Percentiles rank a stretch among this genome's conserved stretches.
Evolutionary conservation across 257 asterid genomes (phyloP).

Genomic region (Coffea eugenioides): DNA sequence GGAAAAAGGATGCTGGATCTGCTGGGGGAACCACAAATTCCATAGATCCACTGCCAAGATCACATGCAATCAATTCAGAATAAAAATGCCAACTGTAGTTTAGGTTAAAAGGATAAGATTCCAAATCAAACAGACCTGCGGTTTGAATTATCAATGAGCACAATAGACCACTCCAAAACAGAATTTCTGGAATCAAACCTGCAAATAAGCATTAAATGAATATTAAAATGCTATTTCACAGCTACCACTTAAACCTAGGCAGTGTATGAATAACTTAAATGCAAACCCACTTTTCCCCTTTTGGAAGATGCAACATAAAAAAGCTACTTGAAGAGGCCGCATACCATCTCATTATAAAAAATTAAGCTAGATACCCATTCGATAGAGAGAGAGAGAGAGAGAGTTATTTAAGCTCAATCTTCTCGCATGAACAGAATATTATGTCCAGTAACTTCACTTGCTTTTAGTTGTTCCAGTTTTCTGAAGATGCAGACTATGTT

Average conservation of each 20-base stretch:
- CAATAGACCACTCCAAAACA: slow-evolving; percentile 83
- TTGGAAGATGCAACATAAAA: neutral
- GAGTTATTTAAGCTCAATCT: neutral
- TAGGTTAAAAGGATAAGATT: slow-evolving; percentile 7
- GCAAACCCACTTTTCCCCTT: neutral
- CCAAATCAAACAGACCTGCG: slow-evolving; percentile 65
- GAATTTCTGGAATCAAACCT: slow-evolving; percentile 86
- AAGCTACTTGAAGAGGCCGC: neutral
- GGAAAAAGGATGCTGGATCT: slow-evolving; percentile 74
- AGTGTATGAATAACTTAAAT: neutral
- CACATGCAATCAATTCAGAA: slow-evolving; percentile 23
- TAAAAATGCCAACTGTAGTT: slow-evolving; percentile 12
- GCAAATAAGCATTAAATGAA: slow-evolving; percentile 20
- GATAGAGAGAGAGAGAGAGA: neutral
- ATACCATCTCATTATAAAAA: neutral
- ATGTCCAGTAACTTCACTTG: neutral
- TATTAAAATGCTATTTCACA: neutral
- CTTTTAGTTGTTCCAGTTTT: neutral
- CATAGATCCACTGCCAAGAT: slow-evolving; percentile 77
- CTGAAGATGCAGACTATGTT: neutral
- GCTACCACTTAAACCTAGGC: neutral
- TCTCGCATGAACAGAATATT: neutral
- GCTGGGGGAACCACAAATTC: slow-evolving; percentile 84
- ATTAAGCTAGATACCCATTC: neutral
- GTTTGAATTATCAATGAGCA: slow-evolving; percentile 81